Conservation (phyloP, 257 asterid species). For the Solanum appendiculatum region DNA sequence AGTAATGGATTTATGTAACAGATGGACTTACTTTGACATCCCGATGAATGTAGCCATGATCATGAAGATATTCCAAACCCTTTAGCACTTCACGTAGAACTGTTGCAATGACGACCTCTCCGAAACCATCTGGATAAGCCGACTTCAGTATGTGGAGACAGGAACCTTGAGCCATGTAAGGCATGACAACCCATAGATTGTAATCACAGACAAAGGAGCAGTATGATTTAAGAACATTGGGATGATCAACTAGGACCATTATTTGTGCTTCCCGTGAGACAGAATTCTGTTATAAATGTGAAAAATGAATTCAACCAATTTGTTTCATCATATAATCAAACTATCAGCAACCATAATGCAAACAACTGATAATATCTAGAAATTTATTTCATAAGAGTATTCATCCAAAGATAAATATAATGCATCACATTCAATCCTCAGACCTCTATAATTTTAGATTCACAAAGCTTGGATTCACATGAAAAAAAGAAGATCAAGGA, state of each 20-base stretch:
- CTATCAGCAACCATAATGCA: neutral
- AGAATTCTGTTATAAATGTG: constrained; percentile 37
- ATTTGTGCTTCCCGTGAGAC: constrained; percentile 81
- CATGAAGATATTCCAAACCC: constrained; percentile 74
- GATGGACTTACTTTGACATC: constrained; percentile 56
- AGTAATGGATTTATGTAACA: neutral
- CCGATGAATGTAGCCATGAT: constrained; percentile 78
- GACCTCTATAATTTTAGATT: neutral
- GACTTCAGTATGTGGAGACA: constrained; percentile 77
- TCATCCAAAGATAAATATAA: neutral
- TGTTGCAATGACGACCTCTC: constrained; percentile 62
- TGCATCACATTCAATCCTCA: neutral
- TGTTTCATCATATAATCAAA: neutral
- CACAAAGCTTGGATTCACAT: neutral
- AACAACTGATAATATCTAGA: neutral
- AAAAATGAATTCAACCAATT: neutral
- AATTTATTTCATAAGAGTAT: neutral
- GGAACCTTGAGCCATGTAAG: constrained; percentile 83
- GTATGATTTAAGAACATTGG: constrained; percentile 58
- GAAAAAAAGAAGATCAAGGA: neutral
- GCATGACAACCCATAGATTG: constrained; percentile 91
- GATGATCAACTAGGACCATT: constrained; percentile 65
- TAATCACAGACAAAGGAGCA: constrained; percentile 75
- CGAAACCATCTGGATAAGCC: constrained; percentile 75
- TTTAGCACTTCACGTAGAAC: constrained; percentile 63